Evolutionary conservation across 768 basidiomycete species (phyloP).

Genomic region (Collybia mongolica): DNA sequence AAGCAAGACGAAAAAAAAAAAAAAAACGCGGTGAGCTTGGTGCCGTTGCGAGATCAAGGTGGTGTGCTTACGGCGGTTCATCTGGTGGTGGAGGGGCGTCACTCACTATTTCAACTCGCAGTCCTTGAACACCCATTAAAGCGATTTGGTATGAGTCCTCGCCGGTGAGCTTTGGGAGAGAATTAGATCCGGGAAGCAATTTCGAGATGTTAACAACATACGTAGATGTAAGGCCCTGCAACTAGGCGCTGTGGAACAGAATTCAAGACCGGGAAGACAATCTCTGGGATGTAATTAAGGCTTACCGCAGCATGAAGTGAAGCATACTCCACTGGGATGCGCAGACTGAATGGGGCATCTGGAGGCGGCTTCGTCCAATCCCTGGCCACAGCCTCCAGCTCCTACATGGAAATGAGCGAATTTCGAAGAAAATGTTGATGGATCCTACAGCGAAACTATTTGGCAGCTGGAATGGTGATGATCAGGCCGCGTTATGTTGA

Average conservation of each 20-base stretch:
- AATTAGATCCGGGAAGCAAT: slow-evolving; percentile 6
- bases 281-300: slow-evolving; percentile 13
- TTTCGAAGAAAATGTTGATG: background rate
- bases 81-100: slow-evolving; percentile 85
- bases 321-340: slow-evolving; percentile 85
- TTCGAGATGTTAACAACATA: slow-evolving; percentile 31
- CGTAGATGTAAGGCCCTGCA: slow-evolving; percentile 82
- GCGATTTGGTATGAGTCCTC: slow-evolving; percentile 91
- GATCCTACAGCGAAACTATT: slow-evolving; percentile 57
- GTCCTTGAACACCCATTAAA: slow-evolving; percentile 76
- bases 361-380: slow-evolving; percentile 89
- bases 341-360: slow-evolving; percentile 70
- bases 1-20: background rate
- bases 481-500: slow-evolving; percentile 12
- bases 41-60: slow-evolving; percentile 7
- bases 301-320: slow-evolving; percentile 82
- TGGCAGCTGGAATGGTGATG: slow-evolving; percentile 52
- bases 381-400: slow-evolving; percentile 75
- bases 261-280: slow-evolving; percentile 15
- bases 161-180: slow-evolving; percentile 57
- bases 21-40: background rate
- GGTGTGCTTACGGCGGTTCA: slow-evolving; percentile 69
- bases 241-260: slow-evolving; percentile 60
- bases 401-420: slow-evolving; percentile 40
- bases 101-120: slow-evolving; percentile 83